These are phyloP conservation scores for Sclerotinia nivalis DNA, from an alignment of 2,329 filamentous ascomycete genomes.

Conservation along the genomic window DNA sequence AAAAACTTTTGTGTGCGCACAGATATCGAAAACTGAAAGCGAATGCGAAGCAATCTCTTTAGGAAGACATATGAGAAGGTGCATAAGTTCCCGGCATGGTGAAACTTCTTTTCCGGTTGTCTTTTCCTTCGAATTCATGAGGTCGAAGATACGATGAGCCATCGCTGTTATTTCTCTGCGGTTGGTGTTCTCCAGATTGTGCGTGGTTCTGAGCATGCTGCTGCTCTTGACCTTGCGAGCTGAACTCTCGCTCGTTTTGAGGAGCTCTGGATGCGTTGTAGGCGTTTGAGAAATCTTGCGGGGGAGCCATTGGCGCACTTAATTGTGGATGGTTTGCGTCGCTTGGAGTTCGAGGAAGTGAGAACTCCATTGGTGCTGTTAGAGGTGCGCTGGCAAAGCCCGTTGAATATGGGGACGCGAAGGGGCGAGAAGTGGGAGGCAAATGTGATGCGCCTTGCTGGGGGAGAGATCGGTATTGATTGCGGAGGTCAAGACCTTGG, in stretches of 20 bases:
- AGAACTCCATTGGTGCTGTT: constrained; percentile 55
- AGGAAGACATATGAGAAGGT: constrained; percentile 16
- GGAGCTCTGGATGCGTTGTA: constrained; percentile 36
- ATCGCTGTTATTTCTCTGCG: constrained; percentile 32
- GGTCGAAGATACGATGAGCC: constrained; percentile 34
- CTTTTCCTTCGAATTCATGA: constrained; percentile 35
- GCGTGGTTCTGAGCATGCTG: constrained; percentile 32
- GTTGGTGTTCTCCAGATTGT: constrained; percentile 23
- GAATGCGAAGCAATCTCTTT: neutral
- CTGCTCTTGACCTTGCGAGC: constrained; percentile 27
- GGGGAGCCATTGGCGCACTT: constrained; percentile 55
- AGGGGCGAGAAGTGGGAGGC: constrained; percentile 40
- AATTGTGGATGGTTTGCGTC: constrained; percentile 50
- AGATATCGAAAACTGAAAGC: neutral
- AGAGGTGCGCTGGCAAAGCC: constrained; percentile 57
- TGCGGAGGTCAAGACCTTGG: constrained; percentile 49
- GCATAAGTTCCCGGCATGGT: constrained; percentile 33
- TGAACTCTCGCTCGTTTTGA: constrained; percentile 32
- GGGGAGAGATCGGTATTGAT: constrained; percentile 47
- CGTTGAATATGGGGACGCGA: constrained; percentile 47
- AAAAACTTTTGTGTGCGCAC: constrained; percentile 3
- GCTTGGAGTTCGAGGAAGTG: constrained; percentile 48
- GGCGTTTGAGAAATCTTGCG: constrained; percentile 50
- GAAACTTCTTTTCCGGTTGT: constrained; percentile 39
- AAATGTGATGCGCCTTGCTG: constrained; percentile 36